These are phyloP conservation scores for Termitomyces sp. DNA, from an alignment of 768 basidiomycete species.

Conservation along the genomic window DNA sequence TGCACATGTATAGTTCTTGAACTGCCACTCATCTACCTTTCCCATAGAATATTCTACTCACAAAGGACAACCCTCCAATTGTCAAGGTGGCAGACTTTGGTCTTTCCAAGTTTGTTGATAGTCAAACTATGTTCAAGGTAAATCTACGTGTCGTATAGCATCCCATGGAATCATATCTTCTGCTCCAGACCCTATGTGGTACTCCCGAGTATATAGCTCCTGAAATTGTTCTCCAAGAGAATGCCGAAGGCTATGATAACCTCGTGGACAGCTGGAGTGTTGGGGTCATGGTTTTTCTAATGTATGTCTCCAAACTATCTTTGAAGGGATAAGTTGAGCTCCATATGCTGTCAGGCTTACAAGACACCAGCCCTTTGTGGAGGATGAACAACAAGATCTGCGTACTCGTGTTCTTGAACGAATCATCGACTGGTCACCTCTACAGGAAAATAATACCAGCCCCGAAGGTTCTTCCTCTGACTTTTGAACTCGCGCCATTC, in stretches of 20 bases:
- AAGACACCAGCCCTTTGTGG: conserved; percentile 73
- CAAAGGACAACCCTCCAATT: conserved; percentile 56
- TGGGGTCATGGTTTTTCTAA: conserved; percentile 90
- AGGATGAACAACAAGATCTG: conserved; percentile 59
- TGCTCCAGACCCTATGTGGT: conserved; percentile 85
- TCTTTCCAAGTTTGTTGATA: conserved; percentile 84
- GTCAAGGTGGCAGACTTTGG: conserved; percentile 97
- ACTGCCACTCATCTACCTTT: background rate
- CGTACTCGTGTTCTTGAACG: conserved; percentile 56
- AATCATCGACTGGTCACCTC: conserved; percentile 55
- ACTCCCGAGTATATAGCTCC: conserved; percentile 69
- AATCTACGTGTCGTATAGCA: conserved; percentile 12
- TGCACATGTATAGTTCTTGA: conserved; percentile 8
- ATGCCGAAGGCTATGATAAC: conserved; percentile 73
- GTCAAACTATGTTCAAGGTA: conserved; percentile 72
- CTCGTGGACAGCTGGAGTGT: conserved; percentile 96
- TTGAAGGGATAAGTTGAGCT: background rate
- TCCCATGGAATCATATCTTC: background rate
- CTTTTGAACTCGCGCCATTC: background rate
- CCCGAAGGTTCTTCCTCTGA: conserved; percentile 37
- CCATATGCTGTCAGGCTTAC: conserved; percentile 53
- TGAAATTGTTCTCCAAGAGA: conserved; percentile 31
- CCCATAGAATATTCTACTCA: conserved; percentile 74
- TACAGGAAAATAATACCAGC: conserved; percentile 34
- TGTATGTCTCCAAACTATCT: conserved; percentile 39